These are phyloP conservation scores for Beauveria scarabaeidicola DNA, from an alignment of 2,329 filamentous ascomycete genomes.

Conservation along the genomic window DNA sequence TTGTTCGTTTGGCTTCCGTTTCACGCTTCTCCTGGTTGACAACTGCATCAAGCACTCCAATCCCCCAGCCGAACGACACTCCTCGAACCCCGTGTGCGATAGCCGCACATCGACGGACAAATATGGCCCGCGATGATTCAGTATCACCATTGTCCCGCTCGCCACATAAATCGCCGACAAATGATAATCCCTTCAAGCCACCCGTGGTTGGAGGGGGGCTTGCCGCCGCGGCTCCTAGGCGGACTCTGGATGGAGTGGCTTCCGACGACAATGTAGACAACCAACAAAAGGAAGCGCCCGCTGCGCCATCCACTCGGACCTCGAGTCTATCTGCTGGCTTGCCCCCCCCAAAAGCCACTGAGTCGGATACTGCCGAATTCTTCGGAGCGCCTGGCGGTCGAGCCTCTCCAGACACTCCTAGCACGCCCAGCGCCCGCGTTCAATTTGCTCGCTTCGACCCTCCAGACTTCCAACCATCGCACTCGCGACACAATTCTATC, in stretches of 20 bases:
- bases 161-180: constrained; percentile 13
- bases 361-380: constrained; percentile 21
- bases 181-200: constrained; percentile 18
- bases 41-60: background rate
- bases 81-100: background rate
- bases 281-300: background rate
- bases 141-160: constrained; percentile 19
- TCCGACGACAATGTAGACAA: background rate
- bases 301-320: background rate
- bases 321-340: background rate
- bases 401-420: constrained; percentile 31
- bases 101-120: background rate
- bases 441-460: constrained; percentile 60
- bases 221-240: background rate
- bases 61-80: background rate
- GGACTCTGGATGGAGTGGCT: background rate
- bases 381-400: background rate
- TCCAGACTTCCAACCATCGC: constrained; percentile 38
- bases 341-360: background rate
- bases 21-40: background rate
- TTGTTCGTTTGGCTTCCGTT: background rate
- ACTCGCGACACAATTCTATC: constrained; percentile 56
- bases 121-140: constrained; percentile 16
- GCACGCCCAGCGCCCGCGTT: constrained; percentile 36
- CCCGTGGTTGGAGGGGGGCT: constrained; percentile 31